These are phyloP conservation scores for Stachybotrys chartarum DNA, from an alignment of 2,329 filamentous ascomycete species.

Conservation along the genomic window DNA sequence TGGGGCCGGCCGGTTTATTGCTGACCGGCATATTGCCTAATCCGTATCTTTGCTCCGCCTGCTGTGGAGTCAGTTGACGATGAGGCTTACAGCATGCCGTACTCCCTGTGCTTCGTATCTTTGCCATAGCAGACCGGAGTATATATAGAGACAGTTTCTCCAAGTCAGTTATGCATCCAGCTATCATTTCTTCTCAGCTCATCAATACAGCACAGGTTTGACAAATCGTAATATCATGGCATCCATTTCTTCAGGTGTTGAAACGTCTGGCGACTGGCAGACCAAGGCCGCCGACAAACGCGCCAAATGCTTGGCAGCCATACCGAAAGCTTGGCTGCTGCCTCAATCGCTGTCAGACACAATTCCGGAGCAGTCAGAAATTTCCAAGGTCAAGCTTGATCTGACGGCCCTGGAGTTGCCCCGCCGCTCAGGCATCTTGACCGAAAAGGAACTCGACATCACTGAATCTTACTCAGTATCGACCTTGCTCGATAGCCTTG, in stretches of 20 bases:
- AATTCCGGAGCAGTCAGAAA: conserved; percentile 3
- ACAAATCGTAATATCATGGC: too few species aligned
- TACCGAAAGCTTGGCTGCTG: conserved; percentile 8
- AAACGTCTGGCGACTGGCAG: not conserved
- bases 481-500: conserved; percentile 27
- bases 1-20: not conserved
- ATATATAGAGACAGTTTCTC: too few species aligned
- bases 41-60: not conserved
- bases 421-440: conserved; percentile 27
- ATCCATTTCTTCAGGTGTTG: too few species aligned
- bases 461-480: conserved; percentile 33
- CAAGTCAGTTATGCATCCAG: too few species aligned
- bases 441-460: conserved; percentile 32
- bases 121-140: too few species aligned
- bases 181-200: too few species aligned
- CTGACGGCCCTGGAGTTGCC: conserved; percentile 8
- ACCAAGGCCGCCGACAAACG: conserved; percentile 2
- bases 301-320: not conserved
- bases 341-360: conserved; percentile 1
- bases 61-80: too few species aligned
- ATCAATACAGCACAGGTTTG: too few species aligned
- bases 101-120: too few species aligned
- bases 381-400: conserved; percentile 4
- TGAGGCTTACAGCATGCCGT: too few species aligned
- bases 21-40: not conserved